Conservation (phyloP, 176 grass and related monocot species). For the Oryza meridionalis region DNA sequence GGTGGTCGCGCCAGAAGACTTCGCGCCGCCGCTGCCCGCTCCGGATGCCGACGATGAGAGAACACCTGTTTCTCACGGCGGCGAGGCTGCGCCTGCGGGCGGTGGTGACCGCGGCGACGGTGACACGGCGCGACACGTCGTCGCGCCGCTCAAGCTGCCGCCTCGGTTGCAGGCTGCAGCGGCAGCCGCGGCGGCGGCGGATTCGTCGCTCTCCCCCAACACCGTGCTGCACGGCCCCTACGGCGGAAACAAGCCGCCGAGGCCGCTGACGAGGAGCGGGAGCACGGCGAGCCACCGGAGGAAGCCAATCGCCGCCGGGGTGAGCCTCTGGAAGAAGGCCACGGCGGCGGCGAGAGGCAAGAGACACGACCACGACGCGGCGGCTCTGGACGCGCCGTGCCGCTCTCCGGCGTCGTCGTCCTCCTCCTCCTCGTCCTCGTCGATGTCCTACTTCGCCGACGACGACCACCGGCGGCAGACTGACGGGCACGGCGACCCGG, state of each 20-base stretch:
- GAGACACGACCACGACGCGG: background rate
- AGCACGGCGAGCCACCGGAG: background rate
- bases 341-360: background rate
- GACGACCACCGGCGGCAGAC: background rate
- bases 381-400: background rate
- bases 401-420: background rate
- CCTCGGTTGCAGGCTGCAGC: constrained; percentile 50
- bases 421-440: background rate
- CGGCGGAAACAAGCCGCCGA: constrained; percentile 7
- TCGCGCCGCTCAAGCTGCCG: constrained; percentile 54
- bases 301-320: constrained; percentile 17
- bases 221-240: constrained; percentile 42
- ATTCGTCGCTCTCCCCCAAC: constrained; percentile 18
- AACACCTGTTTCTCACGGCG: background rate
- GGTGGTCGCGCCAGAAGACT: no score
- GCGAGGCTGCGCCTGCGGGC: no score
- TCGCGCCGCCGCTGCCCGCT: background rate
- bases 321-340: constrained; percentile 25
- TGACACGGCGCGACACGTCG: background rate
- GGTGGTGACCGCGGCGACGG: background rate
- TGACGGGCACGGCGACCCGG: background rate
- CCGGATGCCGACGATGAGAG: background rate
- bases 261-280: constrained; percentile 27
- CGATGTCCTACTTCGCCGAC: constrained; percentile 21
- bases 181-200: background rate